Evolutionary conservation across 345 rosid genomes (phyloP).

Genomic region (Draba incana): DNA sequence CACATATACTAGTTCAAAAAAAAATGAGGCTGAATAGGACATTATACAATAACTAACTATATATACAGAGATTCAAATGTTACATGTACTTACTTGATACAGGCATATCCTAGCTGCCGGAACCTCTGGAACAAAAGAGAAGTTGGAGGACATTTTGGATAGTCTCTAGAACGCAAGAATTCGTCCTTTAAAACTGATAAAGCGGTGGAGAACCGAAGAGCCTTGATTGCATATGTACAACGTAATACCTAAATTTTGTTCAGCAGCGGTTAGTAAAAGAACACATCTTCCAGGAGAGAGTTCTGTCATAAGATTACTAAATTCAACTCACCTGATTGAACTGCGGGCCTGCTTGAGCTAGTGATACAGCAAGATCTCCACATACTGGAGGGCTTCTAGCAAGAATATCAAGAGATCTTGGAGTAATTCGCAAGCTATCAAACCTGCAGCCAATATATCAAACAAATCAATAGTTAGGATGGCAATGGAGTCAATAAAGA

Average conservation of each 20-base stretch:
- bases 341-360: conserved; percentile 96
- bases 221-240: conserved; percentile 83
- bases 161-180: conserved; percentile 96
- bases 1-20: conserved; percentile 6
- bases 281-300: conserved; percentile 20
- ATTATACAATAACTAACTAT: conserved; percentile 7
- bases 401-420: conserved; percentile 90
- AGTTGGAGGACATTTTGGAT: conserved; percentile 95
- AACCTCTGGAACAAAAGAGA: conserved; percentile 91
- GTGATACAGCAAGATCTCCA: conserved; percentile 96
- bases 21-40: not conserved
- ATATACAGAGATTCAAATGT: conserved; percentile 4
- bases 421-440: conserved; percentile 95
- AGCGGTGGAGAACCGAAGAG: conserved; percentile 92
- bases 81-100: conserved; percentile 67
- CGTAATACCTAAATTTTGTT: conserved; percentile 67
- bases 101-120: conserved; percentile 94
- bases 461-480: conserved; percentile 19
- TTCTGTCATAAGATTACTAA: conserved; percentile 16
- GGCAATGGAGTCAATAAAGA: conserved; percentile 6
- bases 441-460: conserved; percentile 55
- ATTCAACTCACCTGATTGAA: conserved; percentile 82
- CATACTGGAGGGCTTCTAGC: conserved; percentile 90
- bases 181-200: conserved; percentile 91
- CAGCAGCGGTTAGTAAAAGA: conserved; percentile 38